phyloP scores from a whole-genome alignment of 768 basidiomycete genomes.

The Leccinum disarticulatum region DNA sequence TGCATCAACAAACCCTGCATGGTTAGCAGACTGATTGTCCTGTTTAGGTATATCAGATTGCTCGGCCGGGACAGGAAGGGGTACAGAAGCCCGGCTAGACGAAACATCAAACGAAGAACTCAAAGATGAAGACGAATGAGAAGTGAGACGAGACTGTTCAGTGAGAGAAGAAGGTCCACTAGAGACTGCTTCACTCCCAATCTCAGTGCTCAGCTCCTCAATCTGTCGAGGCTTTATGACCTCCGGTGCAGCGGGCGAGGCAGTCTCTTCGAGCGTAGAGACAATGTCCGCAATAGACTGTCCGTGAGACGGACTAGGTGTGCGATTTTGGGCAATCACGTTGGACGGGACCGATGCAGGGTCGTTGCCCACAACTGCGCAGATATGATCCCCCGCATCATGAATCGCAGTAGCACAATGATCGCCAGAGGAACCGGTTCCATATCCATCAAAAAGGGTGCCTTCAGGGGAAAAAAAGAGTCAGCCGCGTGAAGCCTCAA shows the following conservation, averaged over 20 bases:
- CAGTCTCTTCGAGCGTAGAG: slow-evolving; percentile 21
- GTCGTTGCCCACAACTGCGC: slow-evolving; percentile 25
- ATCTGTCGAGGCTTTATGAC: slow-evolving; percentile 18
- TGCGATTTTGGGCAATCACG: slow-evolving; percentile 13
- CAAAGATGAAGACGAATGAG: slow-evolving; percentile 33
- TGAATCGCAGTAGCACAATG: slow-evolving; percentile 15
- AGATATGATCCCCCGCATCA: slow-evolving; percentile 17
- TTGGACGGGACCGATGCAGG: slow-evolving; percentile 27
- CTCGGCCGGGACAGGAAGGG: slow-evolving; percentile 21
- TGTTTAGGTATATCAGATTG: slow-evolving; percentile 41
- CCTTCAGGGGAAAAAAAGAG: slow-evolving; percentile 39
- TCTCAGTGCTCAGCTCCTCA: slow-evolving; percentile 18
- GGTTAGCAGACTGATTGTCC: slow-evolving; percentile 47
- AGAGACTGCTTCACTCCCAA: slow-evolving; percentile 16
- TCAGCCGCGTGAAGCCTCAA: slow-evolving; percentile 60
- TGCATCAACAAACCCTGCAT: slow-evolving; percentile 44
- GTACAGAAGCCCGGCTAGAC: slow-evolving; percentile 42
- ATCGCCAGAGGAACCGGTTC: slow-evolving; percentile 33
- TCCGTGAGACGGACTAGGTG: slow-evolving; percentile 16
- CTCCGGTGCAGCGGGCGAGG: slow-evolving; percentile 18
- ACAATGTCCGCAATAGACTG: slow-evolving; percentile 23
- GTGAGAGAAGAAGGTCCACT: slow-evolving; percentile 24
- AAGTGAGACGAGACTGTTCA: slow-evolving; percentile 33
- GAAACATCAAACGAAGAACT: slow-evolving; percentile 45
- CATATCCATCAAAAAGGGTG: slow-evolving; percentile 39